Evolutionary conservation across 148 eudicot species (phyloP).

Genomic region (Silene uniflora): DNA sequence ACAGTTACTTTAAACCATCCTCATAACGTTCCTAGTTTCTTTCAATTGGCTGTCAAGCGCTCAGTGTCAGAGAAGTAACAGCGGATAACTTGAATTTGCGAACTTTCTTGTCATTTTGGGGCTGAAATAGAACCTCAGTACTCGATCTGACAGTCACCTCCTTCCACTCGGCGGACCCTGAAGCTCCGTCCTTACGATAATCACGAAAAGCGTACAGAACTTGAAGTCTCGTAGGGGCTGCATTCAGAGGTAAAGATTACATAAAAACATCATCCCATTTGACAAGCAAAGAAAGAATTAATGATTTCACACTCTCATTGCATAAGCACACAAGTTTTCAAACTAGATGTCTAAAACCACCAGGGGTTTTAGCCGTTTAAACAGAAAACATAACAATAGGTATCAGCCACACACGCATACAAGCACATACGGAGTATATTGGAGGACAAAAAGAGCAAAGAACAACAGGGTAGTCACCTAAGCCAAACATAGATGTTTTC

Average conservation of each 20-base stretch:
- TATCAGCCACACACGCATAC: background rate
- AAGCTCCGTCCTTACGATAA: slow-evolving; percentile 59
- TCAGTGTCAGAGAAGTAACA: slow-evolving; percentile 60
- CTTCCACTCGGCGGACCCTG: slow-evolving; percentile 70
- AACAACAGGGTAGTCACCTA: slow-evolving; percentile 42
- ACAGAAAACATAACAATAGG: background rate
- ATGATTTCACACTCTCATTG: background rate
- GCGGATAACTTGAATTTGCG: slow-evolving; percentile 75
- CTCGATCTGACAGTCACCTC: slow-evolving; percentile 77
- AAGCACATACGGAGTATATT: background rate
- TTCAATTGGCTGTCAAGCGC: slow-evolving; percentile 45
- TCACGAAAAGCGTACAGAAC: slow-evolving; percentile 74
- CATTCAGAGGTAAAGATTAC: slow-evolving; percentile 16
- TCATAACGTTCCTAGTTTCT: background rate
- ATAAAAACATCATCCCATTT: background rate
- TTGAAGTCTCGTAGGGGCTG: slow-evolving; percentile 83
- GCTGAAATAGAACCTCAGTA: slow-evolving; percentile 70
- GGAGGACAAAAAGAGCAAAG: background rate
- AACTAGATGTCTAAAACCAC: background rate
- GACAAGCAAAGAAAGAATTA: background rate
- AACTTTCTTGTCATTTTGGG: slow-evolving; percentile 50
- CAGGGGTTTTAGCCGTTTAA: background rate
- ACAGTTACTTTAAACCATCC: background rate
- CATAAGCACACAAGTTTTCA: background rate
- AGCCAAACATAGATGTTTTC: slow-evolving; percentile 85